Conservation (phyloP, 768 basidiomycete genomes). For the Mycena latifolia region DNA sequence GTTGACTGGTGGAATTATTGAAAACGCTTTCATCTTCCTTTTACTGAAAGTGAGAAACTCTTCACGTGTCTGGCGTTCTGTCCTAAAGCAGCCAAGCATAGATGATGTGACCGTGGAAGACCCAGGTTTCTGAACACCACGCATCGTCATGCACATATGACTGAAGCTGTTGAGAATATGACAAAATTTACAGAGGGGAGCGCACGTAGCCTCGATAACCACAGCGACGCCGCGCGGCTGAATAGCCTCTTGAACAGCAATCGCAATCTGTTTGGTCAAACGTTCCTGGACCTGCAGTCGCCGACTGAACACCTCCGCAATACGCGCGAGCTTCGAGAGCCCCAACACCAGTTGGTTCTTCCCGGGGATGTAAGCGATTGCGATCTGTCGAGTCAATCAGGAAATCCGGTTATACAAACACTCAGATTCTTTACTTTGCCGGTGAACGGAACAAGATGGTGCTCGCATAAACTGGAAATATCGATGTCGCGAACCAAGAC, state of each 20-base stretch:
- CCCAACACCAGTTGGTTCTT: constrained; percentile 90
- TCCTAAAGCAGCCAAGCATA: constrained; percentile 98
- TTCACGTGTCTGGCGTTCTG: constrained; percentile 98
- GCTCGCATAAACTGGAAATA: constrained; percentile 97
- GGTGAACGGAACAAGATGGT: constrained; percentile 97
- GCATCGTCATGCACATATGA: constrained; percentile 99
- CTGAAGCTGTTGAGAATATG: constrained; percentile 52
- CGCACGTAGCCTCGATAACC: constrained; percentile 97
- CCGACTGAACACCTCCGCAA: constrained; percentile 97
- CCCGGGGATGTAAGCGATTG: constrained; percentile 94
- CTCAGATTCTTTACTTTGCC: constrained; percentile 80
- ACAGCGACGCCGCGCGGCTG: constrained; percentile 98
- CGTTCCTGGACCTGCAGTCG: constrained; percentile 98
- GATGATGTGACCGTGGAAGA: constrained; percentile 95
- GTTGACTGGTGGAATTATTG: constrained; percentile 52
- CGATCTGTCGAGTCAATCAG: constrained; percentile 71
- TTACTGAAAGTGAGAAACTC: constrained; percentile 94
- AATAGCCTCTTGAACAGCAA: constrained; percentile 98
- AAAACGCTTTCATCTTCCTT: constrained; percentile 53
- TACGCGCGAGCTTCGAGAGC: constrained; percentile 94
- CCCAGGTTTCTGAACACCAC: constrained; percentile 99
- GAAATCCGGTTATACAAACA: constrained; percentile 31
- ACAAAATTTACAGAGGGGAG: constrained; percentile 24
- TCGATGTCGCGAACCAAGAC: constrained; percentile 98
- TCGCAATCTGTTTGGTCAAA: constrained; percentile 96